Conservation (phyloP, 2,329 filamentous ascomycete genomes). For the Penicillium nordicum region DNA sequence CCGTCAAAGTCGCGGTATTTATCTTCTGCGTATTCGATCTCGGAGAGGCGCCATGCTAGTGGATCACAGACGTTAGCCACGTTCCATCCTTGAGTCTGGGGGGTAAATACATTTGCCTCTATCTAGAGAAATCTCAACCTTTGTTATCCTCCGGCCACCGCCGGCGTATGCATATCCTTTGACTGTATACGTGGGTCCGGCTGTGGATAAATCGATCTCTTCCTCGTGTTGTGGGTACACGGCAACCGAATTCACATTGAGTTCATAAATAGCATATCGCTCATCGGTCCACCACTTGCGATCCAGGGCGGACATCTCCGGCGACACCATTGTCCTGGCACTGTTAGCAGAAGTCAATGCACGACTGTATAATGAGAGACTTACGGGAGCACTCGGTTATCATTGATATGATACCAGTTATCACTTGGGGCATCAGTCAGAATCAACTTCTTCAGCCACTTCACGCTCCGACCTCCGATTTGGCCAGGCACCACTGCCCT, state of each 20-base stretch:
- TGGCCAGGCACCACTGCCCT: slow-evolving; percentile 83
- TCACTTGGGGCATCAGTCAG: slow-evolving; percentile 75
- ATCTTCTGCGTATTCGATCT: slow-evolving; percentile 81
- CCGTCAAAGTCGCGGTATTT: slow-evolving; percentile 66
- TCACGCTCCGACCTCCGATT: slow-evolving; percentile 88
- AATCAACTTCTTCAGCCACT: slow-evolving; percentile 82
- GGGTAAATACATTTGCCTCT: slow-evolving; percentile 60
- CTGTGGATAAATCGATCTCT: slow-evolving; percentile 51
- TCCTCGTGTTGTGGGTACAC: slow-evolving; percentile 79
- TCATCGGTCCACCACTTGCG: slow-evolving; percentile 83
- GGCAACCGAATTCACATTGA: slow-evolving; percentile 81
- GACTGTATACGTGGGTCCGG: slow-evolving; percentile 58
- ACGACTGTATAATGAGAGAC: slow-evolving; percentile 15
- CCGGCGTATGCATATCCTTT: slow-evolving; percentile 86
- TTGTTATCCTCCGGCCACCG: slow-evolving; percentile 76
- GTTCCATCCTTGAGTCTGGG: background rate
- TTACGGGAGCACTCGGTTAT: slow-evolving; percentile 79
- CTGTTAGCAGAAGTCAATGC: background rate
- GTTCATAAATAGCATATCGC: slow-evolving; percentile 86
- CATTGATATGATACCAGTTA: slow-evolving; percentile 95
- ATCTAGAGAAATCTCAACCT: slow-evolving; percentile 80
- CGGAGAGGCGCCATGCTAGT: slow-evolving; percentile 66
- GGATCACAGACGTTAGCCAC: slow-evolving; percentile 8
- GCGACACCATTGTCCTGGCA: slow-evolving; percentile 69
- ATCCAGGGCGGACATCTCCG: slow-evolving; percentile 72